Percentiles rank a stretch among this genome's conserved stretches.
These are phyloP conservation scores for Cutaneotrichosporon cavernicola DNA, from an alignment of 1,284 basidiomycete genomes.

Conservation along the genomic window DNA sequence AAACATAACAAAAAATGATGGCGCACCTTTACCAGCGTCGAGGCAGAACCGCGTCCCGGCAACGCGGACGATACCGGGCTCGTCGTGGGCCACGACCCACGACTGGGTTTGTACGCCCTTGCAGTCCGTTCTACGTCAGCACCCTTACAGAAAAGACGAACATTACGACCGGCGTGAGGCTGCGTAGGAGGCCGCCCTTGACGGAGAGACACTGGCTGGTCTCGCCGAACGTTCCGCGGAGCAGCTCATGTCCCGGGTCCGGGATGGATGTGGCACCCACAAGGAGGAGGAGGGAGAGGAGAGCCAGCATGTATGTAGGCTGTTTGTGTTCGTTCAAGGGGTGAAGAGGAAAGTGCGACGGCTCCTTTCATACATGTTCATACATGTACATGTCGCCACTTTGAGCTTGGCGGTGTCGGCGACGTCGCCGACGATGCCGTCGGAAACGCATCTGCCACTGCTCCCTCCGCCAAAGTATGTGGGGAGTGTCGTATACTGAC, in stretches of 20 bases:
- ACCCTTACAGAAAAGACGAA: background rate
- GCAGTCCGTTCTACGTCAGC: constrained; percentile 31
- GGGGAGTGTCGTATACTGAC: too few species aligned
- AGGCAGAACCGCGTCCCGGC: constrained; percentile 39
- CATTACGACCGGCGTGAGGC: constrained; percentile 27
- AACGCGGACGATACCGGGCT: constrained; percentile 29
- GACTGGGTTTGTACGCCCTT: constrained; percentile 35
- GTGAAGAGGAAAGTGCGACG: too few species aligned
- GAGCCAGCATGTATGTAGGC: constrained; percentile 9
- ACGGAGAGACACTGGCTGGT: constrained; percentile 38
- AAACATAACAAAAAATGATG: background rate
- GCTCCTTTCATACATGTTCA: too few species aligned
- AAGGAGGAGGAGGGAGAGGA: constrained; percentile 15
- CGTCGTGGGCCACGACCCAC: constrained; percentile 28
- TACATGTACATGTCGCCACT: too few species aligned
- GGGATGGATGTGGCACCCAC: constrained; percentile 15
- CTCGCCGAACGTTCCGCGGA: constrained; percentile 35
- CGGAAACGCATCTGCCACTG: too few species aligned
- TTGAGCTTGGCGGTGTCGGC: too few species aligned
- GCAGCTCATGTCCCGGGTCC: constrained; percentile 29
- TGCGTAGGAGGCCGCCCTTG: constrained; percentile 11
- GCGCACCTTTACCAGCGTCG: constrained; percentile 28
- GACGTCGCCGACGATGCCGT: too few species aligned
- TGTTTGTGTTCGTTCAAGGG: background rate
- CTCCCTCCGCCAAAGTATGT: too few species aligned